These are phyloP conservation scores for Lasiodiplodia sp. DNA, from an alignment of 2,329 filamentous ascomycete species.

Conservation along the genomic window DNA sequence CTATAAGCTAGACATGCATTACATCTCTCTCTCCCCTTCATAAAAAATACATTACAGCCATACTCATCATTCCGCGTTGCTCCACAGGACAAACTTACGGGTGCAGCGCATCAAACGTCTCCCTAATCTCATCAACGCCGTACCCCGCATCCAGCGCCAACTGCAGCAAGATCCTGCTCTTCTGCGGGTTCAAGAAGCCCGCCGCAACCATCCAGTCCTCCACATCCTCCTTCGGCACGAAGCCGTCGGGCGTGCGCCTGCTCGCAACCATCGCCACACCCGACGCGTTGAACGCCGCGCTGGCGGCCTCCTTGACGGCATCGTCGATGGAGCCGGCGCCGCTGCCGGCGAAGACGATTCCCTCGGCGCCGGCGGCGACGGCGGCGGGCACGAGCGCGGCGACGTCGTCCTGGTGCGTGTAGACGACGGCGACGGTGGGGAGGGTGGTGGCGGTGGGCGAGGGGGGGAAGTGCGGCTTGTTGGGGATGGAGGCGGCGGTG, in stretches of 20 bases:
- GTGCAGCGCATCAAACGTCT: slow-evolving; percentile 38
- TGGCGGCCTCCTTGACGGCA: slow-evolving; percentile 49
- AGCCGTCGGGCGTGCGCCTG: slow-evolving; percentile 60
- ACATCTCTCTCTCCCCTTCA: not conserved
- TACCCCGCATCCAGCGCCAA: slow-evolving; percentile 43
- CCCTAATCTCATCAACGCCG: slow-evolving; percentile 54
- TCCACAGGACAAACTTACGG: not conserved
- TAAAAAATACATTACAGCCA: too few species aligned
- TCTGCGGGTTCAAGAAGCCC: slow-evolving; percentile 63
- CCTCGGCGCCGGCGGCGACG: slow-evolving; percentile 59
- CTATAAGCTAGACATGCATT: not conserved
- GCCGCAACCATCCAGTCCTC: slow-evolving; percentile 51
- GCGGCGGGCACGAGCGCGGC: slow-evolving; percentile 57
- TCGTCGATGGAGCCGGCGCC: slow-evolving; percentile 61
- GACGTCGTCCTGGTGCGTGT: slow-evolving; percentile 62
- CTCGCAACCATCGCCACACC: slow-evolving; percentile 61
- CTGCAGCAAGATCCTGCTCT: slow-evolving; percentile 61
- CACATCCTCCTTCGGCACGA: slow-evolving; percentile 49
- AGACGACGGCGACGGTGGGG: slow-evolving; percentile 65
- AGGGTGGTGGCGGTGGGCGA: slow-evolving; percentile 46
- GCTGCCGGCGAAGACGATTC: slow-evolving; percentile 64
- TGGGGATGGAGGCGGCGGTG: slow-evolving; percentile 56
- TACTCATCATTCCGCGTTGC: too few species aligned
- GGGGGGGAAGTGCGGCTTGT: slow-evolving; percentile 37
- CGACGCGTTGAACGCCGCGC: slow-evolving; percentile 54